Base-by-base conservation (phyloP, 306 rosid species). In the Trifolium dubium region DNA sequence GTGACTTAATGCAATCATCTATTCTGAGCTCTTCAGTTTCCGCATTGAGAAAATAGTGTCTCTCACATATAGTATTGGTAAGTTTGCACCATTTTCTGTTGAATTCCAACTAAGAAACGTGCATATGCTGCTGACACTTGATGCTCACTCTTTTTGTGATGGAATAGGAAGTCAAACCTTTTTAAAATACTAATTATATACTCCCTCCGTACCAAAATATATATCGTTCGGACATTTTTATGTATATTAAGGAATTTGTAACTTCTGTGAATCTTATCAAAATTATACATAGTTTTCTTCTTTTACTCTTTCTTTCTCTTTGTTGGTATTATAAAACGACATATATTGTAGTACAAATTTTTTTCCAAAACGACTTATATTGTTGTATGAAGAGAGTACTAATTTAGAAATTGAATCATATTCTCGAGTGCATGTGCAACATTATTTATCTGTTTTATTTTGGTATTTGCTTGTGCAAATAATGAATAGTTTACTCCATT, bases 1-100 rank as follows among this genome's bases (percentile, higher is more conserved):
- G 77, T 85, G 91, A 70, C 84, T 50, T 5, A 62, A 80, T 77
- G 74, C 64, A 34, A 55, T 77, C 47, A 65, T 67, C 72, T 56
- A 46, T 39, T 17, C 30, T 30, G 29, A 17, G 18, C 63, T 58
- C 75, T 72, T 51, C 41, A 55, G 19, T 41, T 62, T 12, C 14
- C 19, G 71, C 67, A 63, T 80, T 75, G 64, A 73, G n/a, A 64
- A 64, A 75, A 77, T 69, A 77, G 80, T 80, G 77, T 31, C 82
- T 47, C 59, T 29, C 18, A 15, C 32, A n/a, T 31, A 60, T 28
- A 77, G 72, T 28, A 56, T 7, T 53, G 44, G 56, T 19, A 68
- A 76, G 31, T 62, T 40, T 77, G 78, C 80, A 31, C 62, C 51
- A 10, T 55, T 39, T 54, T 77, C 64, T 69, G 80, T 77, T 69